Conservation (phyloP, 73 alveolate genomes). For the Stentor coeruleus region DNA sequence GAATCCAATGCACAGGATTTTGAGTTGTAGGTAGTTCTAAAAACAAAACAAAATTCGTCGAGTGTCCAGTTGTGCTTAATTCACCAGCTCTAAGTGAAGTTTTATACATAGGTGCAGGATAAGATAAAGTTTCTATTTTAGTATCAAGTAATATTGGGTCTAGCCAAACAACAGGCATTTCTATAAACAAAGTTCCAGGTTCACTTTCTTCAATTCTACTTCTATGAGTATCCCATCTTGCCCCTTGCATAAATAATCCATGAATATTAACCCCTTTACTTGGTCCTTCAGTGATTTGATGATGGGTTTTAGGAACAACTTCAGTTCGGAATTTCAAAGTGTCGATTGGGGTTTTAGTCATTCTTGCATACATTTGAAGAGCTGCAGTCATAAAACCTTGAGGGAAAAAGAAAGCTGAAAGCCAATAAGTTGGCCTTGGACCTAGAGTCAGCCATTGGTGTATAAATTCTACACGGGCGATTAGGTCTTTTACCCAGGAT, state of each 20-base stretch:
- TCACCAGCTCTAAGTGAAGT: constrained; percentile 98
- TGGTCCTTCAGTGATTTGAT: constrained; percentile 65
- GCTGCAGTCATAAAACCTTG: constrained; percentile 99
- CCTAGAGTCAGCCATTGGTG: constrained; percentile 96
- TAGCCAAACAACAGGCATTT: constrained; percentile 96
- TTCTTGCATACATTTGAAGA: constrained; percentile 95
- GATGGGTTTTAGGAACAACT: constrained; percentile 60
- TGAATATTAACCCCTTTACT: constrained; percentile 98
- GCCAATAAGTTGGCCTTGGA: constrained; percentile 92
- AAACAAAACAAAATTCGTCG: constrained; percentile 97
- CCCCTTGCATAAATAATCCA: constrained; percentile 99
- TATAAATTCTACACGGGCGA: constrained; percentile 87
- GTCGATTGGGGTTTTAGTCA: constrained; percentile 92
- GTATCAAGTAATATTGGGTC: constrained; percentile 44
- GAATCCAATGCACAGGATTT: constrained; percentile 95
- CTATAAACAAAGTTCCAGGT: constrained; percentile 85
- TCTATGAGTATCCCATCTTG: constrained; percentile 91
- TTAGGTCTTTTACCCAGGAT: constrained; percentile 93
- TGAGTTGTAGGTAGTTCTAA: constrained; percentile 94
- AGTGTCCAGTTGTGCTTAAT: constrained; percentile 98
- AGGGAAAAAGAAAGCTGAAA: constrained; percentile 99
- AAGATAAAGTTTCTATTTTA: constrained; percentile 45
- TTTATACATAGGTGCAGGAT: constrained; percentile 96
- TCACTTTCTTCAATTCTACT: constrained; percentile 80
- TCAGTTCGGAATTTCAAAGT: constrained; percentile 84